phyloP scores from a whole-genome alignment of 2,329 filamentous ascomycete genomes.

The Colletotrichum tamarilloi region DNA sequence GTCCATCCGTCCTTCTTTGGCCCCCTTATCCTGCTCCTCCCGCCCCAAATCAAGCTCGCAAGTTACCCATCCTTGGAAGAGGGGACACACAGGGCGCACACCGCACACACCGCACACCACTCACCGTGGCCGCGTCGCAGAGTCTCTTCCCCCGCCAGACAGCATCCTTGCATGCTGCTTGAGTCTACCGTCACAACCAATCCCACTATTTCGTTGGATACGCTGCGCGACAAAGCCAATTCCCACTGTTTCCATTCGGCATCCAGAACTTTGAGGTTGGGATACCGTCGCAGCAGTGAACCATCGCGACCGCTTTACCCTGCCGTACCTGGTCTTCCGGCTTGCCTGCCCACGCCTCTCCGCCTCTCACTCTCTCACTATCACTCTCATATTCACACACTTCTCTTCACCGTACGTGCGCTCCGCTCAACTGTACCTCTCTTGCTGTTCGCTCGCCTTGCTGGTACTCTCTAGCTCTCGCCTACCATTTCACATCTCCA shows the following conservation, averaged over 20 bases:
- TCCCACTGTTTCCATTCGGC: constrained; percentile 22
- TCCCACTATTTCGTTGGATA: background rate
- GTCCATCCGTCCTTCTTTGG: background rate
- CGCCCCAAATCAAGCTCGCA: background rate
- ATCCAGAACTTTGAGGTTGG: constrained; percentile 20
- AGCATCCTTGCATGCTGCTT: constrained; percentile 26
- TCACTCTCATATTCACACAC: background rate
- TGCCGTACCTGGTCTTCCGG: constrained; percentile 3
- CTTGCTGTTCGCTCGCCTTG: background rate
- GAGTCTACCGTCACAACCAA: constrained; percentile 21
- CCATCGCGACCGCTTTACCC: constrained; percentile 11
- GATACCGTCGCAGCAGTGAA: constrained; percentile 23
- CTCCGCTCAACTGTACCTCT: background rate
- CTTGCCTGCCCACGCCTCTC: constrained; percentile 2
- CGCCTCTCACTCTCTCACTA: background rate
- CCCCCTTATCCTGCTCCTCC: background rate
- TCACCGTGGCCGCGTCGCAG: constrained; percentile 26
- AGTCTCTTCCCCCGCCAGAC: constrained; percentile 18
- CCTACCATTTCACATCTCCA: background rate
- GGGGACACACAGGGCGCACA: constrained; percentile 4
- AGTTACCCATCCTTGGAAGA: background rate
- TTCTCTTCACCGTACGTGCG: background rate
- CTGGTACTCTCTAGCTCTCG: background rate
- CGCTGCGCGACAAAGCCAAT: constrained; percentile 22
- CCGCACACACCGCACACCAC: constrained; percentile 22